phyloP scores from a whole-genome alignment of 2,329 filamentous ascomycete species.

The Zopfia rhizophila region DNA sequence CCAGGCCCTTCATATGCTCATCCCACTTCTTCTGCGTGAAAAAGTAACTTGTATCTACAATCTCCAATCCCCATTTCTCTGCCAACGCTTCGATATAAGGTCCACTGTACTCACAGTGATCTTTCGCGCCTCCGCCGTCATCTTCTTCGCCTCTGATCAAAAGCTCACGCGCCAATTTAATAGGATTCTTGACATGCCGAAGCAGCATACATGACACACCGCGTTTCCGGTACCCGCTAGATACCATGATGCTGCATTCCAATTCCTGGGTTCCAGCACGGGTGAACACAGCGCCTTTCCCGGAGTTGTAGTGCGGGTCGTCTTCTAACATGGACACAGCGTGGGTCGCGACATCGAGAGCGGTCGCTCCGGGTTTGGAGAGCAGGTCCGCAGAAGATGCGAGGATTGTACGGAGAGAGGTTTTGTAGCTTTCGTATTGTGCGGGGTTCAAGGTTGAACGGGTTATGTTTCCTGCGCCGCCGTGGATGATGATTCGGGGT shows the following conservation, averaged over 20 bases:
- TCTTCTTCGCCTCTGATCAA: slow-evolving; percentile 74
- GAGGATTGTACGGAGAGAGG: slow-evolving; percentile 52
- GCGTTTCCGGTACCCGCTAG: slow-evolving; percentile 75
- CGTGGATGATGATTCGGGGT: slow-evolving; percentile 61
- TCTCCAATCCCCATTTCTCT: slow-evolving; percentile 72
- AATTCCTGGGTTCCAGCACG: slow-evolving; percentile 84
- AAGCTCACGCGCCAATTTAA: slow-evolving; percentile 76
- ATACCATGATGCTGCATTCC: slow-evolving; percentile 89
- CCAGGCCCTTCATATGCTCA: slow-evolving; percentile 73
- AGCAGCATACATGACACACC: slow-evolving; percentile 81
- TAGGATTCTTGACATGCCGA: slow-evolving; percentile 79
- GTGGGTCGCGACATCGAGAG: slow-evolving; percentile 78
- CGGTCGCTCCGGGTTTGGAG: slow-evolving; percentile 57
- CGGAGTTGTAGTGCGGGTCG: slow-evolving; percentile 84
- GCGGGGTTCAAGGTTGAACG: slow-evolving; percentile 49
- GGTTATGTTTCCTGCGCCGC: slow-evolving; percentile 60
- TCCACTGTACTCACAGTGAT: slow-evolving; percentile 77
- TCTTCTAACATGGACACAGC: slow-evolving; percentile 82
- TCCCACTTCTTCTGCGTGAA: slow-evolving; percentile 83
- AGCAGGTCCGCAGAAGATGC: slow-evolving; percentile 38
- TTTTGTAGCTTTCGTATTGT: slow-evolving; percentile 50
- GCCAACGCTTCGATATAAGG: slow-evolving; percentile 76
- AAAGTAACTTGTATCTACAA: slow-evolving; percentile 77
- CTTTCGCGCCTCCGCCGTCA: slow-evolving; percentile 68
- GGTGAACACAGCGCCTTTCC: slow-evolving; percentile 86